Evolutionary conservation across 192 early-diverging fungal species (phyloP).

Genomic region (Entophlyctis luteolus): DNA sequence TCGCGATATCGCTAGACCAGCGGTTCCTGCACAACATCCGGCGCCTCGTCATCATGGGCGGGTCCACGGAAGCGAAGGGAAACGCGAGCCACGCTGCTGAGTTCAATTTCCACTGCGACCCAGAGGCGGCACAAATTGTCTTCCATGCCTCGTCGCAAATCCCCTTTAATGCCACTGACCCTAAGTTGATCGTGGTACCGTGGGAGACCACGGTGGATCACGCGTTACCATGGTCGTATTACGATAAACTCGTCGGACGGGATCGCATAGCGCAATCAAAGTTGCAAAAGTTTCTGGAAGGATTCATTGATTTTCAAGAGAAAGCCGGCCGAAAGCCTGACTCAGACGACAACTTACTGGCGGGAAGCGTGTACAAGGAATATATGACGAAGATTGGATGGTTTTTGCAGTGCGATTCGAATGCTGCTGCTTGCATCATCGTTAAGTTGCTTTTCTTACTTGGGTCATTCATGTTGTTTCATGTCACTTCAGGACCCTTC

Average conservation of each 20-base stretch:
- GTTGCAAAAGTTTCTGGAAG: background rate
- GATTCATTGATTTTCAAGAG: constrained; percentile 8
- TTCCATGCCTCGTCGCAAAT: constrained; percentile 28
- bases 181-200: constrained; percentile 35
- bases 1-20: constrained; percentile 46
- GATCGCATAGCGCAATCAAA: background rate
- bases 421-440: background rate
- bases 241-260: constrained; percentile 17
- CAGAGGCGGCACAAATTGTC: constrained; percentile 44
- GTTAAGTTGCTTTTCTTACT: background rate
- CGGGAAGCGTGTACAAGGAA: background rate
- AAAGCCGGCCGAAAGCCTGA: background rate
- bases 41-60: constrained; percentile 46
- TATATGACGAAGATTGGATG: constrained; percentile 21
- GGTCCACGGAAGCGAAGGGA: constrained; percentile 40
- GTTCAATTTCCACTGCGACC: constrained; percentile 49
- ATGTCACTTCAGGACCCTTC: constrained; percentile 21
- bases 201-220: constrained; percentile 45
- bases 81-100: constrained; percentile 42
- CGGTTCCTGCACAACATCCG: constrained; percentile 45
- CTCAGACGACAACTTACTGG: background rate
- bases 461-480: background rate
- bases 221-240: constrained; percentile 40
- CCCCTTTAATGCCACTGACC: background rate
- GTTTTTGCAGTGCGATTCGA: constrained; percentile 31